Conservation (phyloP, 345 rosid species). For the Hypericum perforatum region DNA sequence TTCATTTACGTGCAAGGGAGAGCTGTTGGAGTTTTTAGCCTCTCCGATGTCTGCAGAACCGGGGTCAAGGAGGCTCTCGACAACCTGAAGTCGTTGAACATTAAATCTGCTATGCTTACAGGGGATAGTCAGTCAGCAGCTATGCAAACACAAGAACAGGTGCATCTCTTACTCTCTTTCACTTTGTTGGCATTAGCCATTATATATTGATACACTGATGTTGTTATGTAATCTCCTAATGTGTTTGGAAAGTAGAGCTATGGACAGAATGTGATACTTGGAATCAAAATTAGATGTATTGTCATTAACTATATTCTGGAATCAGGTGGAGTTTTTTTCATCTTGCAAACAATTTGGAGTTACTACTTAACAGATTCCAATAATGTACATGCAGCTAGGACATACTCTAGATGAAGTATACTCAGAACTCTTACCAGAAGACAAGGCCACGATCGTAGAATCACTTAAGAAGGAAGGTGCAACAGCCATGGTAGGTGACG, state of each 20-base stretch:
- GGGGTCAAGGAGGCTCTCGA: constrained; percentile 59
- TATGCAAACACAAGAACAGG: constrained; percentile 72
- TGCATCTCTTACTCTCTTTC: constrained; percentile 7
- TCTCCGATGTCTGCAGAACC: constrained; percentile 67
- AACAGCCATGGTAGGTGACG: constrained; percentile 87
- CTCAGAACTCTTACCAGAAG: constrained; percentile 76
- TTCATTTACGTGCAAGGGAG: constrained; percentile 41
- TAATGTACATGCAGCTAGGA: constrained; percentile 30
- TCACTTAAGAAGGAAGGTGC: constrained; percentile 45
- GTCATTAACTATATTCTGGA: no score
- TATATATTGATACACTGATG: no score
- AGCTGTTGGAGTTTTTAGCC: constrained; percentile 44
- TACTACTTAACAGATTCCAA: neutral
- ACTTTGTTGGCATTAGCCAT: no score
- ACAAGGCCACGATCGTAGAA: constrained; percentile 44
- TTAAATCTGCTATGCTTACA: constrained; percentile 68
- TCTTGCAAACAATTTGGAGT: neutral
- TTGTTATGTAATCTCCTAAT: no score
- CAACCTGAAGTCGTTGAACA: constrained; percentile 42
- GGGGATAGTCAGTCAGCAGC: constrained; percentile 74
- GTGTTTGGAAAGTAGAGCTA: no score
- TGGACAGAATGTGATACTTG: no score
- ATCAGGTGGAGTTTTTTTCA: no score
- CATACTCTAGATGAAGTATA: constrained; percentile 45
- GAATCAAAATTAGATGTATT: no score